Conservation (phyloP, 2,329 filamentous ascomycete genomes). For the Neoscytalidium dimidiatum region DNA sequence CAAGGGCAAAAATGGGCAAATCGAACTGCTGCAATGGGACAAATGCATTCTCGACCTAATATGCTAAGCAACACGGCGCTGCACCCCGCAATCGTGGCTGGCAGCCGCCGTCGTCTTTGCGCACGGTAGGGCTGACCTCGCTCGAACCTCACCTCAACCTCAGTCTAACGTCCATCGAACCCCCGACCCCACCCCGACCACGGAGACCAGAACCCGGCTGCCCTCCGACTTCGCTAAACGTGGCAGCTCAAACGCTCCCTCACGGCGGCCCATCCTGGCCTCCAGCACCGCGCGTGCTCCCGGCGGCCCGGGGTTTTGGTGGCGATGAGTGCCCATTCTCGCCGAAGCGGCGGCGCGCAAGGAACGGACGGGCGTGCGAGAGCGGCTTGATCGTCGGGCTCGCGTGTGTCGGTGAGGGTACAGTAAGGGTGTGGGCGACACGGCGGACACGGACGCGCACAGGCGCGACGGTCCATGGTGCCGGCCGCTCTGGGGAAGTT, state of each 20-base stretch:
- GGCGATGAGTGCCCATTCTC: too few relatives aligned
- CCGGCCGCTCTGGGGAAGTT: neutral
- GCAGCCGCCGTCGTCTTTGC: neutral
- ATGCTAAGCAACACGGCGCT: slow-evolving; percentile 11
- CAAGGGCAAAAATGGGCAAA: neutral
- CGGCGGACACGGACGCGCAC: neutral
- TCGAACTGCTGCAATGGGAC: slow-evolving; percentile 11
- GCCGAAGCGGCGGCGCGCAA: too few relatives aligned
- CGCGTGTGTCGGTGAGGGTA: neutral
- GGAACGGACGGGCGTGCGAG: neutral
- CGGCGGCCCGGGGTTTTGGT: too few relatives aligned
- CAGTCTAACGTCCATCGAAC: neutral
- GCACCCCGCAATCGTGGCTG: slow-evolving; percentile 14
- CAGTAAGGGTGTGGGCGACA: too few relatives aligned
- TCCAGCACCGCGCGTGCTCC: too few relatives aligned
- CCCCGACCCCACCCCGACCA: neutral
- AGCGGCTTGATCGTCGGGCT: slow-evolving; percentile 10
- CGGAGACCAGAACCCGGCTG: too few relatives aligned
- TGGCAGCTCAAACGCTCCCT: too few relatives aligned
- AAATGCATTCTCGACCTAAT: neutral
- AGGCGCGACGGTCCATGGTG: neutral
- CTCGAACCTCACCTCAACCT: neutral
- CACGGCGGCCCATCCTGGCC: too few relatives aligned
- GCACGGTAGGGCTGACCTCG: slow-evolving; percentile 9
- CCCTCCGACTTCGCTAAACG: neutral